Percentiles rank a stretch among this genome's conserved stretches.
phyloP scores from a whole-genome alignment of 208 protist genomes.

The Herpetomonas samuelpessoai region DNA sequence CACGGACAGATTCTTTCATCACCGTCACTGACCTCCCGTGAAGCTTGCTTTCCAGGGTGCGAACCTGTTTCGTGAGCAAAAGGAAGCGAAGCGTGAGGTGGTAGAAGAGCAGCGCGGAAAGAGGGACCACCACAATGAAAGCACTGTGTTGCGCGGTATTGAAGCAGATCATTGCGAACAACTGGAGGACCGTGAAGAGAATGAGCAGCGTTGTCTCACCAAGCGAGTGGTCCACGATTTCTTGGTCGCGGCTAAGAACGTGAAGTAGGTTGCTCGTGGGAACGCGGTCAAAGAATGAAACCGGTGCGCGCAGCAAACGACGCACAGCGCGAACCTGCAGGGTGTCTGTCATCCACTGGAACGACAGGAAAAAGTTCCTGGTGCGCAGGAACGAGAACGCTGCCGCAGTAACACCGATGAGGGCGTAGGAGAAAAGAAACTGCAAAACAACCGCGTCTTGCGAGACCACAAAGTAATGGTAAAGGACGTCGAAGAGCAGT shows the following conservation, averaged over 20 bases:
- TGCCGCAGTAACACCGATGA: conserved; percentile 48
- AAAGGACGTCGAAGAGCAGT: conserved; percentile 8
- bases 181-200: conserved; percentile 52
- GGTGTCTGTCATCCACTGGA: conserved; percentile 48
- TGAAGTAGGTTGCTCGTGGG: conserved; percentile 48
- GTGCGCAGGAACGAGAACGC: conserved; percentile 51
- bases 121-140: conserved; percentile 62
- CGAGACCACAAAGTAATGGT: conserved; percentile 31
- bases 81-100: conserved; percentile 66
- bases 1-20: conserved; percentile 59
- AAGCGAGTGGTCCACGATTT: conserved; percentile 57
- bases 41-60: conserved; percentile 52
- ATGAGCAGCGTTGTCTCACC: conserved; percentile 64
- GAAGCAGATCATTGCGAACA: conserved; percentile 55
- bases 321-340: conserved; percentile 56
- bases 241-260: conserved; percentile 66
- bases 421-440: conserved; percentile 57
- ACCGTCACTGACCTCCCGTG: conserved; percentile 41
- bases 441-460: conserved; percentile 35
- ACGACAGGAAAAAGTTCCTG: conserved; percentile 54
- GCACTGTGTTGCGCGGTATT: conserved; percentile 55
- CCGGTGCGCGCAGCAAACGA: conserved; percentile 58
- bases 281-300: conserved; percentile 77
- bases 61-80: conserved; percentile 64
- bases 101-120: conserved; percentile 71